Base-by-base conservation (phyloP, 495 filamentous ascomycete genomes). In the Penicillium subrubescens region DNA sequence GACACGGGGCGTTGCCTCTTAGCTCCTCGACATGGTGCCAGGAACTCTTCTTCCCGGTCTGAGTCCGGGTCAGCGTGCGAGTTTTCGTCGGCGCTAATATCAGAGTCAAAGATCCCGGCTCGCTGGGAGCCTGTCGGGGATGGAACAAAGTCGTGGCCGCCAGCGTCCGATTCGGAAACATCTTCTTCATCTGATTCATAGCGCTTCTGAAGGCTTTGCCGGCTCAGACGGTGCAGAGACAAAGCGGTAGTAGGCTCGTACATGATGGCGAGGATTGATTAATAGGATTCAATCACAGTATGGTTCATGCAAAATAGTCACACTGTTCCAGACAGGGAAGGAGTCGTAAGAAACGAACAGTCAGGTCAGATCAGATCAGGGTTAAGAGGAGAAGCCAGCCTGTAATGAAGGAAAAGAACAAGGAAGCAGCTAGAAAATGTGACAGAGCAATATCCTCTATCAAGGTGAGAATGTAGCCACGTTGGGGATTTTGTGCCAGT, bases 141-240 rank as follows among this genome's bases (percentile, higher is more conserved):
- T 25, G 74, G 77, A 3, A 75, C 66, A 61, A 76, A 64, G 46
- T 79, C 77, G 3, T 77, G 73, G 15, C 67, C 68, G 15, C 77
- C 73, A 37, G 70, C 63, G 57, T 81, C 78, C 0, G 78, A 75
- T 60, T 80, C 79, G 11, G 79, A 82, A 5, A 77, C 71, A 48
- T 76, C 77, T 60, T 82, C 79, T 61, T 82, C 79, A 23, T 82
- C 79, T 8, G 79, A 82, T 34, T 82, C 78, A 57, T 82, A 82
- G 23, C 71, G 74, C 31, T 72, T 73, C 29, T 77, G 74, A 11
- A 79, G 74, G 56, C 64, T 71, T 52, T 75, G 74, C 41, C 73
- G 70, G 61, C 74, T 81, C 62, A 78, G 68, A 57, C 78, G 75
- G 59, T 77, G 71, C 60, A 81, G 66, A 46, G 70, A 65, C 23